Percentiles rank a stretch among this genome's conserved stretches.
Evolutionary conservation across 768 basidiomycete species (phyloP).

Genomic region (Pleurotus citrinopileatus): DNA sequence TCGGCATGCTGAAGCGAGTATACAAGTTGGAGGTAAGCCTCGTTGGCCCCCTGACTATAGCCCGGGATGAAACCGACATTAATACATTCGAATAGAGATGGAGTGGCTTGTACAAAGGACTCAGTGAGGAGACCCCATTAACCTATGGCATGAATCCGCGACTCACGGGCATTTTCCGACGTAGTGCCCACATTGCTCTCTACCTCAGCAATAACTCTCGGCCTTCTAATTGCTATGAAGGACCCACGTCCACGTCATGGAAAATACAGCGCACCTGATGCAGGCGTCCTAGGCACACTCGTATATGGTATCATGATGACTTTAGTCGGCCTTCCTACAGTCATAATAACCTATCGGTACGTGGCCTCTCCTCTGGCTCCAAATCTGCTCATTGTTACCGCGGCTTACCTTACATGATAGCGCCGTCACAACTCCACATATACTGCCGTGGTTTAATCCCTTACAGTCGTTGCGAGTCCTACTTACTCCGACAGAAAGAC

Average conservation of each 20-base stretch:
- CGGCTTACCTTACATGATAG: constrained; percentile 33
- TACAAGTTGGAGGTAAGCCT: constrained; percentile 64
- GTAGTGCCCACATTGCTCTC: constrained; percentile 43
- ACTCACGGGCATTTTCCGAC: background rate
- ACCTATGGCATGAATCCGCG: background rate
- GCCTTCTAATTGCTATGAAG: constrained; percentile 58
- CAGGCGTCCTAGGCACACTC: constrained; percentile 59
- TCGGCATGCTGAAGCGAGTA: constrained; percentile 71
- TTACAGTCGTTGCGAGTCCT: constrained; percentile 62
- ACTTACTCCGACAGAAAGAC: constrained; percentile 78
- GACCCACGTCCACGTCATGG: constrained; percentile 59
- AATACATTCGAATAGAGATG: constrained; percentile 43
- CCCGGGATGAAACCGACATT: background rate
- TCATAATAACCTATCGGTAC: constrained; percentile 76
- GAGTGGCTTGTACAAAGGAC: constrained; percentile 77
- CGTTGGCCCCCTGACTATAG: background rate
- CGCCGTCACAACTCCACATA: constrained; percentile 81
- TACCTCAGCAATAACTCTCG: constrained; percentile 53
- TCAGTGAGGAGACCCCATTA: constrained; percentile 38
- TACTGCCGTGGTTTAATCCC: constrained; percentile 60
- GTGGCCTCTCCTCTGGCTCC: constrained; percentile 16
- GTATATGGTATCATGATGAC: constrained; percentile 64
- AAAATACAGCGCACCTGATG: constrained; percentile 59
- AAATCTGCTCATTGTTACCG: background rate
- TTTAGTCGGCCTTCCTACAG: constrained; percentile 63